Conservation (phyloP, 352 stramenopile species). For the Globisporangium parvum region DNA sequence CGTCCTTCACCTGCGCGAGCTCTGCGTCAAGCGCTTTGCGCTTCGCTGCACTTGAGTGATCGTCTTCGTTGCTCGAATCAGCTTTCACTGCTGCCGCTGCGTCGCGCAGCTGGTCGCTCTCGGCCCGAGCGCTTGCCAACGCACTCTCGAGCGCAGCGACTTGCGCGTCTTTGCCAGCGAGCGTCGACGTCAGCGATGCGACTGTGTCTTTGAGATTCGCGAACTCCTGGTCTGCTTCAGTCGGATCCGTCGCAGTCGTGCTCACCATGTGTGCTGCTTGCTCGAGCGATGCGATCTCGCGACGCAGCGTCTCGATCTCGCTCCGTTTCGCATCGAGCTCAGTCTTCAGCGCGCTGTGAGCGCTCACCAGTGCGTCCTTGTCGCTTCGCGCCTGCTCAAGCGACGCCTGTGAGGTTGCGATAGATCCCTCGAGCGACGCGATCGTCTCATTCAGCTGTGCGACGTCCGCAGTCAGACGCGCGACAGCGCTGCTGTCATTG, state of each 20-base stretch:
- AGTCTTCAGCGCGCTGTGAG: neutral
- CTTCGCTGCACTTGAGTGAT: too few relatives aligned
- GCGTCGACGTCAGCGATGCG: neutral
- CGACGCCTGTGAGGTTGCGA: neutral
- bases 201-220: too few relatives aligned
- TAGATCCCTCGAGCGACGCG: neutral
- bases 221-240: too few relatives aligned
- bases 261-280: too few relatives aligned
- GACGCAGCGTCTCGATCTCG: slow-evolving; percentile 4
- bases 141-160: slow-evolving; percentile 5
- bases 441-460: neutral
- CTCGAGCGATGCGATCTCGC: neutral
- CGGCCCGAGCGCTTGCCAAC: neutral
- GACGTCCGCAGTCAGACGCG: neutral
- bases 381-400: neutral
- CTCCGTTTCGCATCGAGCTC: neutral
- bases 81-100: slow-evolving; percentile 1
- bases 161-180: slow-evolving; percentile 3
- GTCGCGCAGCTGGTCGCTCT: slow-evolving; percentile 1
- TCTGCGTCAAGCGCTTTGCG: neutral
- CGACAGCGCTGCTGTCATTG: neutral
- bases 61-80: too few relatives aligned
- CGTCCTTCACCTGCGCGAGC: neutral
- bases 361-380: neutral
- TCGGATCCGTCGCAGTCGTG: too few relatives aligned